These are phyloP conservation scores for Pythium phragmiticola DNA, from an alignment of 352 stramenopile species.

Conservation along the genomic window DNA sequence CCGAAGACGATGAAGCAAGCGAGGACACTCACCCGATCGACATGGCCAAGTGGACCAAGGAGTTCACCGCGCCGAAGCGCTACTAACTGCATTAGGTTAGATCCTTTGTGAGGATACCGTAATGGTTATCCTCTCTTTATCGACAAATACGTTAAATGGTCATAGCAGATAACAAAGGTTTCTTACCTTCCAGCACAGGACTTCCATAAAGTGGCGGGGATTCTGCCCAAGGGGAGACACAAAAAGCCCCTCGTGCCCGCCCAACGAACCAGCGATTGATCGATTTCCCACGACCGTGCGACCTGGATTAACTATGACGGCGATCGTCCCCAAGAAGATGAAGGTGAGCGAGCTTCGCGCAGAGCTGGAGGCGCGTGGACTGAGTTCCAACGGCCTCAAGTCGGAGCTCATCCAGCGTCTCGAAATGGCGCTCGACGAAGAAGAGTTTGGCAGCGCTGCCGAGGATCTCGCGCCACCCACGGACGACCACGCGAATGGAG, in stretches of 20 bases:
- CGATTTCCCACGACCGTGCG: background rate
- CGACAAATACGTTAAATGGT: constrained; percentile 1
- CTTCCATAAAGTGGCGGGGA: constrained; percentile 31
- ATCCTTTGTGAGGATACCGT: constrained; percentile 4
- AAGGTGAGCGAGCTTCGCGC: constrained; percentile 88
- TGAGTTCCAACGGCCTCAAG: constrained; percentile 87
- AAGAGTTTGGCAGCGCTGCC: constrained; percentile 81
- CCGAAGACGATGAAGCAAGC: constrained; percentile 94
- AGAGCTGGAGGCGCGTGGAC: constrained; percentile 72
- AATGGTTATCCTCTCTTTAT: background rate
- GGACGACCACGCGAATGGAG: constrained; percentile 16
- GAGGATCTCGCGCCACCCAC: constrained; percentile 57
- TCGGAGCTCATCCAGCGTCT: constrained; percentile 88
- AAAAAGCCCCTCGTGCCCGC: background rate
- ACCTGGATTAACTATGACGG: constrained; percentile 30
- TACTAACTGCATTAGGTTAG: constrained; percentile 45
- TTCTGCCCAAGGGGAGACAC: constrained; percentile 9
- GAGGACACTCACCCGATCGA: constrained; percentile 97
- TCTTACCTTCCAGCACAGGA: constrained; percentile 20
- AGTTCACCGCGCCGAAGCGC: constrained; percentile 80
- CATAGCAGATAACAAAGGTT: constrained; percentile 10
- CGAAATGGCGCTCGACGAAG: constrained; percentile 84
- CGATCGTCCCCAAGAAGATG: constrained; percentile 91
- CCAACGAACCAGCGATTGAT: constrained; percentile 1
- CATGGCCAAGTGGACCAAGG: constrained; percentile 97